phyloP scores from a whole-genome alignment of 2,329 filamentous ascomycete genomes.

The Trichoderma arundinaceum region DNA sequence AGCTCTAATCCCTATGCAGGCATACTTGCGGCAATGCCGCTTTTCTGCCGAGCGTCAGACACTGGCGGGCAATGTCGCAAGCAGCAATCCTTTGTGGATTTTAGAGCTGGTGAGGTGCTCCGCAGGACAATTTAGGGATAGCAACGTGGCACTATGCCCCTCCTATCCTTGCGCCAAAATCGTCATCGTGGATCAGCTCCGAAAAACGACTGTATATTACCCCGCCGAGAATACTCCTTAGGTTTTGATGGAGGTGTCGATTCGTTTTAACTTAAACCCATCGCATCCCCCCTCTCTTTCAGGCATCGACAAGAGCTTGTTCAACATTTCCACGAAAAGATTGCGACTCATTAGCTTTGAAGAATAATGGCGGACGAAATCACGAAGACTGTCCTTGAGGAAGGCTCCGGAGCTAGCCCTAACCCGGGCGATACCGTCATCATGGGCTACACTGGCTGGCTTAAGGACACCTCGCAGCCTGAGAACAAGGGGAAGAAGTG shows the following conservation, averaged over 20 bases:
- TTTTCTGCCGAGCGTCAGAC: background rate
- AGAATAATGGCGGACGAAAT: background rate
- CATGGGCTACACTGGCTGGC: constrained; percentile 90
- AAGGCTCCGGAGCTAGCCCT: constrained; percentile 69
- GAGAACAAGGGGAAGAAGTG: constrained; percentile 75
- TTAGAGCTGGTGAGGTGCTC: background rate
- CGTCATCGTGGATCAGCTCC: constrained; percentile 27
- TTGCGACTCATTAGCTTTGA: background rate
- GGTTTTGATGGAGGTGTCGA: background rate
- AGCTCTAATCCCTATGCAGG: background rate
- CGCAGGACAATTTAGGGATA: constrained; percentile 13
- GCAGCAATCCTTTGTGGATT: constrained; percentile 2
- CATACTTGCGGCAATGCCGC: background rate
- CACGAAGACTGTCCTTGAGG: constrained; percentile 59
- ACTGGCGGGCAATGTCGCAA: background rate
- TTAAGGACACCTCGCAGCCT: constrained; percentile 69
- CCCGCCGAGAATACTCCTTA: background rate
- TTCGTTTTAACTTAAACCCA: background rate
- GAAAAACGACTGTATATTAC: constrained; percentile 1
- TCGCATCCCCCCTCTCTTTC: background rate
- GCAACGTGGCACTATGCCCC: constrained; percentile 19
- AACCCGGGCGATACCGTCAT: constrained; percentile 72
- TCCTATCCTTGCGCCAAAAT: constrained; percentile 8
- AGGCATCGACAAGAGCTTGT: background rate
- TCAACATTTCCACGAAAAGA: background rate